phyloP scores from a whole-genome alignment of 768 basidiomycete species.

The Lactarius sanguifluus region DNA sequence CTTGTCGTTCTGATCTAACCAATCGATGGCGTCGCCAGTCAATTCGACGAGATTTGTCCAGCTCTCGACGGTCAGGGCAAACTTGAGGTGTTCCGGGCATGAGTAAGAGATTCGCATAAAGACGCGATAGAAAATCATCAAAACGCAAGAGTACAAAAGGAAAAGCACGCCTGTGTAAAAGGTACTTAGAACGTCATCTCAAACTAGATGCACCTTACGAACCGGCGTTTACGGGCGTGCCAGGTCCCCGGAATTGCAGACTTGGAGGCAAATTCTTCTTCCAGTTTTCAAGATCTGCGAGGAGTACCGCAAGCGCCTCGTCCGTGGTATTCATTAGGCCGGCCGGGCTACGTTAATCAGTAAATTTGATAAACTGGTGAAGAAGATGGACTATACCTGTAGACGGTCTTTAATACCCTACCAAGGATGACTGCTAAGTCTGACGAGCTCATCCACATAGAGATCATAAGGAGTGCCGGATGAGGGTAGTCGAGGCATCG shows the following conservation, averaged over 20 bases:
- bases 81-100: conserved; percentile 87
- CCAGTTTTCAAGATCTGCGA: conserved; percentile 75
- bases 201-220: conserved; percentile 32
- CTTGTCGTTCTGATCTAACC: conserved; percentile 79
- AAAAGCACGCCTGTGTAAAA: conserved; percentile 71
- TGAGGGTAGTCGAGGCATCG: conserved; percentile 89
- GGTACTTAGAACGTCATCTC: conserved; percentile 3
- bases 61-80: conserved; percentile 73
- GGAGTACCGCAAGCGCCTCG: conserved; percentile 63
- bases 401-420: conserved; percentile 88
- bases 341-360: conserved; percentile 58
- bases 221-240: conserved; percentile 68
- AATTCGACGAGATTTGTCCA: conserved; percentile 74
- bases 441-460: conserved; percentile 89
- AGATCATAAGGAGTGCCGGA: conserved; percentile 76
- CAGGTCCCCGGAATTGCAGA: conserved; percentile 72
- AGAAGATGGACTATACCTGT: conserved; percentile 53
- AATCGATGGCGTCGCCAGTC: conserved; percentile 82
- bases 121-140: conserved; percentile 97
- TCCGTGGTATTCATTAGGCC: conserved; percentile 86
- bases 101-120: conserved; percentile 98
- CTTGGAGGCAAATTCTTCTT: conserved; percentile 72
- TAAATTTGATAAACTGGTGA: background rate
- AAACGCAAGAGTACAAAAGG: conserved; percentile 82
- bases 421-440: conserved; percentile 90